A percentile compares a stretch with the other conserved stretches of the same genome.
Evolutionary conservation across 139 green algal species (phyloP).

Genomic region (Chlamydomonas asymmetrica): DNA sequence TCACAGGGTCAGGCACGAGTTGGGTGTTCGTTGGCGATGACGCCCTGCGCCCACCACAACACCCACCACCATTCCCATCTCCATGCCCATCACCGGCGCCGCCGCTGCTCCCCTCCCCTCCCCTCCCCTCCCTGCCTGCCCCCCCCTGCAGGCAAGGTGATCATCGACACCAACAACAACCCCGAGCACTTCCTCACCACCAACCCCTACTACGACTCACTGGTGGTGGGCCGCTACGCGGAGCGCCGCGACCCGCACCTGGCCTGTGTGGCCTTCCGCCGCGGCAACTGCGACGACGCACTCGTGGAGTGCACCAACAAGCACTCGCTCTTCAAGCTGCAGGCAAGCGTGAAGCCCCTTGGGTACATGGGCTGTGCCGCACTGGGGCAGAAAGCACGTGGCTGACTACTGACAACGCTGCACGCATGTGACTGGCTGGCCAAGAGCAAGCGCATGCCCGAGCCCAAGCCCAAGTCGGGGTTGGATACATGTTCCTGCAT

Average conservation of each 20-base stretch:
- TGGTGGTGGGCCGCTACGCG: constrained; percentile 88
- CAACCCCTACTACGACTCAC: constrained; percentile 99
- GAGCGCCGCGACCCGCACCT: constrained; percentile 98
- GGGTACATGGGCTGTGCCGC: too few species aligned
- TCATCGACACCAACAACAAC: constrained; percentile 99
- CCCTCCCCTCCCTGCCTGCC: neutral
- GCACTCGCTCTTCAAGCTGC: constrained; percentile 98
- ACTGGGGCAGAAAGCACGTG: too few species aligned
- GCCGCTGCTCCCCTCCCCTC: neutral
- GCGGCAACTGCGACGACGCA: constrained; percentile 94
- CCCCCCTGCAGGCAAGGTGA: constrained; percentile 88
- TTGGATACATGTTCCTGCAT: too few species aligned
- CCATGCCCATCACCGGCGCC: too few species aligned
- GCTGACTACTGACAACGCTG: too few species aligned
- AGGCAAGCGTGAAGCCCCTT: too few species aligned
- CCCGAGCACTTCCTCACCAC: constrained; percentile 99
- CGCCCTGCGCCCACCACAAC: too few species aligned
- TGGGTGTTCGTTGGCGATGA: too few species aligned
- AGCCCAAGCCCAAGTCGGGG: too few species aligned
- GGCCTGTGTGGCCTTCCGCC: constrained; percentile 95
- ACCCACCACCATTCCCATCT: neutral
- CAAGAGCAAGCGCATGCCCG: too few species aligned
- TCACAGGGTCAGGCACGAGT: neutral
- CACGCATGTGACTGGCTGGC: too few species aligned
- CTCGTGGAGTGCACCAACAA: constrained; percentile 96